A percentile compares a stretch with the other conserved stretches of the same genome.
Conservation (phyloP, 1,284 basidiomycete genomes). For the Cyathus olla region DNA sequence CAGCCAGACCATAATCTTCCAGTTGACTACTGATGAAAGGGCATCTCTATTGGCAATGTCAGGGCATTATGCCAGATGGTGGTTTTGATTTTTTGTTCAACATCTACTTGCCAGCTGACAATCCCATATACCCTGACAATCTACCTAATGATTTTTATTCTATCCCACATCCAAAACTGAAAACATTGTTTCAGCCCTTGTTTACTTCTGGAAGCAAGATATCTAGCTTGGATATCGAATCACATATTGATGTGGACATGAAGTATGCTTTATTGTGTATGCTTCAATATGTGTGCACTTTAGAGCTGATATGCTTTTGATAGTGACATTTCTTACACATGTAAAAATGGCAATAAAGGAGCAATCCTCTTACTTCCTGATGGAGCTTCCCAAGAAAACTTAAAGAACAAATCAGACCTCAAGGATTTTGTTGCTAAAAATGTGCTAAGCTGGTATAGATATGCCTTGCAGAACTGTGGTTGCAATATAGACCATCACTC, state of each 20-base stretch:
- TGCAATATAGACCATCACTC: conserved; percentile 28
- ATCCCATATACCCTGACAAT: conserved; percentile 21
- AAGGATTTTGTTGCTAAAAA: conserved; percentile 11
- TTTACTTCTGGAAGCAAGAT: not conserved
- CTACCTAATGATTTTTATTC: conserved; percentile 24
- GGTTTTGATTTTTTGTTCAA: conserved; percentile 48
- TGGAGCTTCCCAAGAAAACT: conserved; percentile 19
- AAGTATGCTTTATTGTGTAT: not conserved
- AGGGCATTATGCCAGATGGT: conserved; percentile 34
- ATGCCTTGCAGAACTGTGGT: conserved; percentile 19
- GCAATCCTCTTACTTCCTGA: conserved; percentile 31
- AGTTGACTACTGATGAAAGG: conserved; percentile 27
- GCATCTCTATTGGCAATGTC: conserved; percentile 40
- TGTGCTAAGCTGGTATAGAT: conserved; percentile 30
- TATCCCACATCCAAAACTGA: not conserved
- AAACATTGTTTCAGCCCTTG: not conserved
- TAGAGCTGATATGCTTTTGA: not conserved
- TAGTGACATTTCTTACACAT: not conserved
- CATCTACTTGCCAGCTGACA: conserved; percentile 27
- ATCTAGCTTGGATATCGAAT: not conserved
- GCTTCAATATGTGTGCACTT: not conserved
- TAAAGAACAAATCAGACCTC: conserved; percentile 9
- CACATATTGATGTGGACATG: conserved; percentile 1
- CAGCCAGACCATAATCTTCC: conserved; percentile 27
- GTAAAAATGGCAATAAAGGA: conserved; percentile 3